Evolutionary conservation across 2,329 filamentous ascomycete genomes (phyloP).

Genomic region (Triangularia verruculosa): DNA sequence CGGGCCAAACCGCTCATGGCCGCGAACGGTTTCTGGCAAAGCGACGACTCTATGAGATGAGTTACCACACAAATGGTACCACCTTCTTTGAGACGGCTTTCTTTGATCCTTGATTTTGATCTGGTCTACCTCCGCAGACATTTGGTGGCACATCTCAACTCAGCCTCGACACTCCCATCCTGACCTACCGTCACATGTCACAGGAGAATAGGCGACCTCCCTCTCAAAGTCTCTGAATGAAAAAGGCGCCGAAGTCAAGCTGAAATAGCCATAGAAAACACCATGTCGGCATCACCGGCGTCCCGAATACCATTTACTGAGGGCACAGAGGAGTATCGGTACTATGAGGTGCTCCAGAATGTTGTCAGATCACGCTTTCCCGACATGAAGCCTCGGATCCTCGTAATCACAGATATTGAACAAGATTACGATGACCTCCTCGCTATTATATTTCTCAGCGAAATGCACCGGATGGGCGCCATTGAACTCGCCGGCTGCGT

Average conservation of each 20-base stretch:
- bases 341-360: constrained; percentile 11
- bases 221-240: background rate
- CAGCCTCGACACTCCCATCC: too few species aligned
- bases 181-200: too few species aligned
- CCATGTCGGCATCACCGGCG: background rate
- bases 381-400: constrained; percentile 13
- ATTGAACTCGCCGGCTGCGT: constrained; percentile 19
- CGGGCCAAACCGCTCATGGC: background rate
- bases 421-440: constrained; percentile 23
- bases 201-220: background rate
- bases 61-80: background rate
- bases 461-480: constrained; percentile 22
- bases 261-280: background rate
- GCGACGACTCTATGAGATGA: background rate
- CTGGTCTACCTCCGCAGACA: background rate
- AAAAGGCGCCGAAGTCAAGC: background rate
- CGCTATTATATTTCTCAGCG: constrained; percentile 21
- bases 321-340: background rate
- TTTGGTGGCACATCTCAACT: background rate
- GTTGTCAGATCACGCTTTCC: constrained; percentile 6
- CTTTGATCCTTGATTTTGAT: background rate
- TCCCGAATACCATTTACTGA: background rate
- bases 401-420: constrained; percentile 22
- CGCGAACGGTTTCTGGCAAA: background rate
- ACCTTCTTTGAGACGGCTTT: background rate